A percentile compares a stretch with the other conserved stretches of the same genome.
Conservation (phyloP, 257 asterid genomes). For the Sherardia arvensis region DNA sequence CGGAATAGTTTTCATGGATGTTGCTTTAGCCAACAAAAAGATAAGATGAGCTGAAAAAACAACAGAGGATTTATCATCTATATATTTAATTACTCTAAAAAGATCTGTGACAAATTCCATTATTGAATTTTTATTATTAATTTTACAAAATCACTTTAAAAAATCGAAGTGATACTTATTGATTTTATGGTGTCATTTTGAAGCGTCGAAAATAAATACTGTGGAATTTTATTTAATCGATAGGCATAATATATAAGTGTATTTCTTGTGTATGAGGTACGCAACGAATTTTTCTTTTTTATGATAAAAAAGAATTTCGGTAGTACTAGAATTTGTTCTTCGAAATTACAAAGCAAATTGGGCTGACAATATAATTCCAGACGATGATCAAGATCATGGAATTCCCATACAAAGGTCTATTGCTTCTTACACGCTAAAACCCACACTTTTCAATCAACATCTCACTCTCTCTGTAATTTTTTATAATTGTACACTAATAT, state of each 20-base stretch:
- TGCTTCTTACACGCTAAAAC: too few species aligned
- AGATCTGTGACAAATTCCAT: neutral
- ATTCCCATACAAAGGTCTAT: neutral
- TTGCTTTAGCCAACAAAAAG: neutral
- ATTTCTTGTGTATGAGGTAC: too few species aligned
- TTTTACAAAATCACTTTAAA: neutral
- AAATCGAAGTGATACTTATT: neutral
- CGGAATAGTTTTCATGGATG: neutral
- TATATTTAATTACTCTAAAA: neutral
- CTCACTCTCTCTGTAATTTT: too few species aligned
- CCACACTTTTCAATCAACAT: too few species aligned
- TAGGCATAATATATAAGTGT: too few species aligned
- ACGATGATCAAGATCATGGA: neutral
- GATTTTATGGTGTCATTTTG: neutral
- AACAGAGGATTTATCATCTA: neutral
- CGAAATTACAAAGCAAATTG: neutral
- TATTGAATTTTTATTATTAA: too few species aligned
- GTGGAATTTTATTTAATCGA: too few species aligned
- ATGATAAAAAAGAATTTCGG: neutral
- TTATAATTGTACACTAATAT: too few species aligned
- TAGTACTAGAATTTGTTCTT: neutral
- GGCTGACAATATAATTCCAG: neutral
- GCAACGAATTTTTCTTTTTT: neutral
- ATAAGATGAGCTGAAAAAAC: constrained; percentile 1
- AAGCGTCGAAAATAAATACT: too few species aligned